Percentiles rank a stretch among this genome's conserved stretches.
These are phyloP conservation scores for Nymphaea colorata DNA, from an alignment of 164 flowering plant species.

Conservation along the genomic window DNA sequence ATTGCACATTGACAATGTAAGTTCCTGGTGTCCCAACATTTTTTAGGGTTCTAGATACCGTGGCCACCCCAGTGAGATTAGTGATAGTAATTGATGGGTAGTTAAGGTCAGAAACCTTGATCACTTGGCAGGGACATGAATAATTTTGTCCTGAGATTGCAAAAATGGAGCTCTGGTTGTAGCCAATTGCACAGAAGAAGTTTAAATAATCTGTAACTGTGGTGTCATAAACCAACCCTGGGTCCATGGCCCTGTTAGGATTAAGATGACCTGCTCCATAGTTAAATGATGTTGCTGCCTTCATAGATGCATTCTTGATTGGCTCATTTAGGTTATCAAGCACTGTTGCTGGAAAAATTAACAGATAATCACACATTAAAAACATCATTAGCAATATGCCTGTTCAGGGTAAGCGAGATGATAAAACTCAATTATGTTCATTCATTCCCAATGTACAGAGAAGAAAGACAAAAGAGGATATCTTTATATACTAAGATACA, in stretches of 20 bases:
- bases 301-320: constrained; percentile 12
- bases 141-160: constrained; percentile 4
- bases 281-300: constrained; percentile 42
- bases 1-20: constrained; percentile 3
- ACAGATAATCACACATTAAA: no score
- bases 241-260: constrained; percentile 51
- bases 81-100: constrained; percentile 16
- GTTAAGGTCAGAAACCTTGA: constrained; percentile 13
- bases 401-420: no score
- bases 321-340: constrained; percentile 22
- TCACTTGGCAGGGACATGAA: constrained; percentile 6
- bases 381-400: no score
- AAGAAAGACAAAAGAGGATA: no score
- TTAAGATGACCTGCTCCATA: constrained; percentile 54
- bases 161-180: constrained; percentile 10
- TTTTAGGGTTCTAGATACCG: constrained; percentile 14
- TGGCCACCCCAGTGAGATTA: constrained; percentile 1
- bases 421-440: no score
- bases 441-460: no score
- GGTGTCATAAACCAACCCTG: constrained; percentile 47
- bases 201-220: constrained; percentile 9
- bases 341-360: constrained; percentile 27
- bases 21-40: constrained; percentile 16
- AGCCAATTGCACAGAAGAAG: constrained; percentile 21
- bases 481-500: no score